Percentiles rank a stretch among this genome's conserved stretches.
Conservation (phyloP, 2,329 filamentous ascomycete species). For the Aspergillus eucalypticola region DNA sequence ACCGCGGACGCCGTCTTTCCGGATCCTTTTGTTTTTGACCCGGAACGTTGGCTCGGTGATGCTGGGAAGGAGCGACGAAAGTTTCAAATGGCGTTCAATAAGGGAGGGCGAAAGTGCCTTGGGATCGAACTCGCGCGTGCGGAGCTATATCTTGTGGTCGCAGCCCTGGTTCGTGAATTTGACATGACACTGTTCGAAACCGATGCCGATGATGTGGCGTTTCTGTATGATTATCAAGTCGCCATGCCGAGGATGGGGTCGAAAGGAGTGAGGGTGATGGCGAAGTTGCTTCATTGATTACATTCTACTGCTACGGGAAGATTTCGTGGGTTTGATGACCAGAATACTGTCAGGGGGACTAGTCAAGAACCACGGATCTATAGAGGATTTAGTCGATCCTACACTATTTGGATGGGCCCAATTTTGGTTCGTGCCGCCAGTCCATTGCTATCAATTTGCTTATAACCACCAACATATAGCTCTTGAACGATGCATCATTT, state of each 20-base stretch:
- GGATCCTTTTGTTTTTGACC: constrained; percentile 34
- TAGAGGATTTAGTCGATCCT: no score
- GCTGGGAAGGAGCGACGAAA: constrained; percentile 35
- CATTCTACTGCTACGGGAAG: no score
- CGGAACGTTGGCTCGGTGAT: constrained; percentile 44
- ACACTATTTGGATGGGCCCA: no score
- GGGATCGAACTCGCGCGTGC: constrained; percentile 42
- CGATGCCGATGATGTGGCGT: constrained; percentile 27
- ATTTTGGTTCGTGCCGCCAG: no score
- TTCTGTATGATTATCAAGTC: constrained; percentile 32
- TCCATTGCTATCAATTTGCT: no score
- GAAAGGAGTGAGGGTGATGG: constrained; percentile 25
- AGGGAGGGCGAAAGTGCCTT: constrained; percentile 45
- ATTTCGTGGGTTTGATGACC: no score
- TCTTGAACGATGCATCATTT: no score
- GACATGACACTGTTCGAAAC: constrained; percentile 32
- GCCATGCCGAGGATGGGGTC: constrained; percentile 27
- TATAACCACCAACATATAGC: no score
- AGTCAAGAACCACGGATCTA: no score
- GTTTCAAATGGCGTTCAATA: constrained; percentile 45
- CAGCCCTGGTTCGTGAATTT: constrained; percentile 29
- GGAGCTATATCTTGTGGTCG: constrained; percentile 30
- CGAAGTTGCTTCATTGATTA: background rate
- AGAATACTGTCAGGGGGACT: no score
- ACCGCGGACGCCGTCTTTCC: constrained; percentile 38